Base-by-base conservation (phyloP, 2,329 filamentous ascomycete genomes). In the Orbilia brochopaga region DNA sequence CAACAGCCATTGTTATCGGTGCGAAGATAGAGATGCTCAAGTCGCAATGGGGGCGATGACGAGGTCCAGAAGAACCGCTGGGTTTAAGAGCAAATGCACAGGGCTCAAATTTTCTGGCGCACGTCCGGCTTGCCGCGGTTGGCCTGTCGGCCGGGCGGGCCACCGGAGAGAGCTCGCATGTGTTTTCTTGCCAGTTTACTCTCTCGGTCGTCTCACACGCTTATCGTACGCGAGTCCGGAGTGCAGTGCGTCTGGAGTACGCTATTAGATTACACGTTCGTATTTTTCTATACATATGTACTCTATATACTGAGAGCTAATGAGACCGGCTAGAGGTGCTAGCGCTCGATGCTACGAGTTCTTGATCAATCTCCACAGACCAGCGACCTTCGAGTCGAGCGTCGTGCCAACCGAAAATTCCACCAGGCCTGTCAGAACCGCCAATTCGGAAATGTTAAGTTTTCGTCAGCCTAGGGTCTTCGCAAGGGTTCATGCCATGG, bases 41-140 rank as follows among this genome's bases (percentile, higher is more conserved):
- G n/a, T n/a, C 23, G 23, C 15, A 17, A 17, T 42, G n/a, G 37
- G 4, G 11, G 37, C 3, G 13, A 17, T 42, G n/a, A 17, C 13
- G 4, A 17, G 2, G 15, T 13, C 13, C 11, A 3, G 15, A 13
- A 42, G 4, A 40, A 13, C 30, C 35, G 30, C 21, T 55, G 15
- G 35, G 13, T 54, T 40, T 42, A 24, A n/a, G 23, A 35, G 32
- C 44, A 35, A 32, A 8, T 4, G 27, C 8, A 32, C 44, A 42
- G 62, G 46, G 58, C 23, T 58, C 40, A 32, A 42, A 35, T 32
- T 53, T 23, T 58, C 35, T 51, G 58, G 17, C 44, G 23, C 42
- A 52, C 46, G 53, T 46, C 48, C 66, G 59, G 66, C 59, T 70
- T 69, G 64, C 64, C 56, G 64, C 66, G 66, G 66, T 70, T 70